Evolutionary conservation across 2,329 filamentous ascomycete genomes (phyloP).

Genomic region (Aureobasidium sp.): DNA sequence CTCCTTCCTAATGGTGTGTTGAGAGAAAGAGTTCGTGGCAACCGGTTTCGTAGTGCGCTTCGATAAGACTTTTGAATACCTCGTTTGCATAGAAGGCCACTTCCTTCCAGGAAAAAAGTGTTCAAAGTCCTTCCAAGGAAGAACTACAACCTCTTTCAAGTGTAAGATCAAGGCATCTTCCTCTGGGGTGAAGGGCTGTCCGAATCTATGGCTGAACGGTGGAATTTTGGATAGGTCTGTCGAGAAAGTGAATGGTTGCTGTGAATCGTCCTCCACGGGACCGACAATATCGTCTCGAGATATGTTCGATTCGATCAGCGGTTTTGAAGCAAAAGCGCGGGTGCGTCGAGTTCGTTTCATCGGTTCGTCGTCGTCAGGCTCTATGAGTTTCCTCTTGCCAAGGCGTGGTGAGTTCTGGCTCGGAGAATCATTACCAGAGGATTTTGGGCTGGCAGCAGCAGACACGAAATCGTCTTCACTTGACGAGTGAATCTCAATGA

Average conservation of each 20-base stretch:
- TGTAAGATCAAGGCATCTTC: background rate
- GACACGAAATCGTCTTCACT: background rate
- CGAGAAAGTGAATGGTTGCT: background rate
- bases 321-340: background rate
- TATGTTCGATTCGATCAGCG: background rate
- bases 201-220: background rate
- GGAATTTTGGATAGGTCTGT: background rate
- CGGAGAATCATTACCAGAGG: background rate
- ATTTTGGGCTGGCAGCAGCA: background rate
- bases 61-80: background rate
- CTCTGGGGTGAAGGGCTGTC: background rate
- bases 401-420: background rate
- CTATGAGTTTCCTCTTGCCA: background rate
- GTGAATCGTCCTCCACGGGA: background rate
- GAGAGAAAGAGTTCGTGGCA: background rate
- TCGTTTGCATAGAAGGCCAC: background rate
- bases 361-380: background rate
- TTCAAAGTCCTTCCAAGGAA: conserved; percentile 2
- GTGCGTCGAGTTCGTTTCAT: background rate
- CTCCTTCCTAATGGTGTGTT: background rate
- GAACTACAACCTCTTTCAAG: background rate
- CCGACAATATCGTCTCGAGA: background rate
- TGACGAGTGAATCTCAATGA: background rate
- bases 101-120: background rate
- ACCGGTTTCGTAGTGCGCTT: too few relatives aligned